Evolutionary conservation across 768 basidiomycete species (phyloP), one percentile per base, ranked within the genome.

Genomic region (Boletus reticuloceps): DNA sequence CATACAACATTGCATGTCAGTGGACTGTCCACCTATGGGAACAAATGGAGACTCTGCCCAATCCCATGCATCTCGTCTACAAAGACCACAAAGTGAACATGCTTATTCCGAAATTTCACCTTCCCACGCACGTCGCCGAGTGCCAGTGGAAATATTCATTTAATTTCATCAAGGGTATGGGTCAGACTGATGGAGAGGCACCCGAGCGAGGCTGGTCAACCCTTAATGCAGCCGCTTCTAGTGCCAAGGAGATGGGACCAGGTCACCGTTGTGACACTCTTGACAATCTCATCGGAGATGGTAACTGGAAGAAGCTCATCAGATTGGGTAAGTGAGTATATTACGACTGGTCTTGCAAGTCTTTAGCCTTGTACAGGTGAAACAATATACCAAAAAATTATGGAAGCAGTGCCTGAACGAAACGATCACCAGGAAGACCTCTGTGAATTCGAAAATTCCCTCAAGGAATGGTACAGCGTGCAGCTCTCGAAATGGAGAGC

Each of bases 301-400:
- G 48, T 1, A 59, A 72, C 52, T 76, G 72, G 73, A 72, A 43
- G 31, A 77, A 77, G 41, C 45, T 63, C 0, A 51, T 55, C 11
- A 42, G 40, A 0, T 42, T 75, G 0, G 62, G 73, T 75, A 46
- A 25, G 56, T 43, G 12, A 25, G 12, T 16, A 14, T 16, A 14
- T 5, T 14, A 25, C 3, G 25, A 25, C 6, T 27, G n/a, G 22
- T 7, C 13, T 43, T 43, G 42, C 22, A 25, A n/a, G 29, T n/a
- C 29, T 45, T 5, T 31, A 19, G 8, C 10, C 7, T 31, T 0
- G 8, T 31, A 5, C n/a, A 51, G 52, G 49, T 2, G 34, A 36
- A 13, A 5, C 41, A 0, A 34, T 55, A 6, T 31, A 38, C 5
- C 11, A 4, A 3, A 59, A 59, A 14, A 6, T 54, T 0, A 51